Base-by-base conservation (phyloP, 2,329 filamentous ascomycete genomes). In the Exserohilum turcica region DNA sequence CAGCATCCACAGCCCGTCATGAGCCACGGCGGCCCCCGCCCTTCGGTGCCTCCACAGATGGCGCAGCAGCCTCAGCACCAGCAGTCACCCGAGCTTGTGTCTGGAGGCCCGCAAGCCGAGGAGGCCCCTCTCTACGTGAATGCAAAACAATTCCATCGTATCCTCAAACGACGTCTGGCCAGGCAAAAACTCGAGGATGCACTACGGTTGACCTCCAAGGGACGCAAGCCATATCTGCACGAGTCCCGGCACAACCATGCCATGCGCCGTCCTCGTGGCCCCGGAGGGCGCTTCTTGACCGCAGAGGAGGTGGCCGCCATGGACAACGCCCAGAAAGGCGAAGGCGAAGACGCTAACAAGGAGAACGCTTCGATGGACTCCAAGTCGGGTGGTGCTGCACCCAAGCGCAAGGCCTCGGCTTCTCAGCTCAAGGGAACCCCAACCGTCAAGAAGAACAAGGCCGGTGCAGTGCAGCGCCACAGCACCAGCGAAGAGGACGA, bases 231-330 rank as follows among this genome's bases (percentile, higher is more conserved):
- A 3, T 99, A 99, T 69, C 82, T 99, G 28, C 94, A 99, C 77
- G 94, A 99, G 73, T 97, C 93, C 21, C 85, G 94, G 69, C 94
- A 99, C 75, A 97, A 97, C 71, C 94, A 99, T 75, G 94, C 94
- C 8, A 99, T 99, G 94, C 87, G 94, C 52, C 83, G 94, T 66
- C 94, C 94, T 24, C 86, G 94, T 72, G 94, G 94, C 13, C 94
- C 94, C 0, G 94, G 94, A 47, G 94, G 94, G 18, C 88, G 94
- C 19, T 99, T 99, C 81, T 79, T 99, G 74, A 99, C 94, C 0
- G 93, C 94, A 1, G 94, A 97, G 52, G 94, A 99, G 74, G 92
- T 97, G 3, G 91, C 92, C 5, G 88, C 89, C 44, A 92, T 96
- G 80, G 92, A 96, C 70, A 68, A 67, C 3, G 61, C 65, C 13